Base-by-base conservation (phyloP, 805 yeast genomes). In the Cyberlindnera euphorbiae region DNA sequence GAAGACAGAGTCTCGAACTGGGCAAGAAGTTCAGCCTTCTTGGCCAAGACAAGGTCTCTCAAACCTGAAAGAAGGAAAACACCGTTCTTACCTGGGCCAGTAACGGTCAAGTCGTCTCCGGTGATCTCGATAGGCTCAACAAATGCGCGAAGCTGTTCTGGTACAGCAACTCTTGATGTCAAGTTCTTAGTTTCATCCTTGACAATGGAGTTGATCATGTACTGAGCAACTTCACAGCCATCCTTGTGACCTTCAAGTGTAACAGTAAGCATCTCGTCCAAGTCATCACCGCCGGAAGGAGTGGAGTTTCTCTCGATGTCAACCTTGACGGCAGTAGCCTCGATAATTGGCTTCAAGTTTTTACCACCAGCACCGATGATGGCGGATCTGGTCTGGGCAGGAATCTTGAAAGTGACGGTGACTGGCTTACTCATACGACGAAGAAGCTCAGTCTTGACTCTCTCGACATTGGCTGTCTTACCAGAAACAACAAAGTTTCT, bases 321-420 rank as follows among this genome's bases (percentile, higher is more conserved):
- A 47, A 89, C 76, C 47, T 71, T 82, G 35, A 79, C 79, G 33
- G 76, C 80, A 32, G 84, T 73, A 25, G 72, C 66, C 35, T 73
- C 82, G 32, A 83, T 70, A 46, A 89, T 84, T 40, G 93, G 89
- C 58, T 78, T 84, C 61, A 89, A 75, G 42, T 71, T 81, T 50
- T 71, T 74, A 57, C 97, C 97, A 57, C 81, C 84, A 29, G 89
- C 72, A 41, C 97, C 97, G 62, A 89, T 89, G 40, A 89, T 75
- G 33, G 75, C 73, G 7, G 94, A 73, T 60, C 93, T 75, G 40
- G 85, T 71, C 47, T 74, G 75, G 11, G 89, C 74, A 22, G 97
- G 97, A 35, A 89, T 75, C 21, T 69, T 57, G 55, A 89, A 74
- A 21, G 67, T 61, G 32, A 75, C 62, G 6, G 63, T 64, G 38